Base-by-base conservation (phyloP, 208 protist genomes). In the Perkinsela sp. region DNA sequence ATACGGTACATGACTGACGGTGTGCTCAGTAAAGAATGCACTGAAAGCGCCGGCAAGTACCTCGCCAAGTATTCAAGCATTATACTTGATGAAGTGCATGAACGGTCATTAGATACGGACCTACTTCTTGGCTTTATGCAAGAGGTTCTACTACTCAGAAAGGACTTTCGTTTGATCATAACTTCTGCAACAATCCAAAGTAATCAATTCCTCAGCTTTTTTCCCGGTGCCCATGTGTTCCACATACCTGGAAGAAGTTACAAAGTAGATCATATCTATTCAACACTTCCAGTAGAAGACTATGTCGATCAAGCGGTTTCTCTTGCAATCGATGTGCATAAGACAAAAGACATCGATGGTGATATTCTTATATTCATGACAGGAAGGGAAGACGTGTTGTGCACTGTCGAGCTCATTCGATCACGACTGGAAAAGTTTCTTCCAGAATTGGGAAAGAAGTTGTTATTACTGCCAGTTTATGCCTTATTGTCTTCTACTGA, bases 311-410 rank as follows among this genome's bases (percentile, higher is more conserved):
- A 88, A 30, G 84, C 92, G 0, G 92, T 95, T 0, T 93, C 96
- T 70, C 92, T 94, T 68, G 93, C 85, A 28, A 74, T 95, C 1
- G 73, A 75, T 0, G 78, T 96, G 30, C 94, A 97, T 75, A 40
- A 92, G 0, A 73, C 74, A 1, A 85, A 84, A 73, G 85, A 79
- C 29, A 75, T 84, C 0, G 81, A 80, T 0, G 97, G 98, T 40
- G 97, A 99, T 78, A 97, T 99, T 66, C 86, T 99, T 30, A 85
- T 99, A 2, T 99, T 99, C 78, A 90, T 99, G 82, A 98, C 98
- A 1, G 97, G 98, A 29, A 94, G 98, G 80, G 96, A 99, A 68
- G 95, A 97, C 68, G 98, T 99, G 66, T 85, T 94, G 66, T 72
- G 73, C 0, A 87, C 81, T 2, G 94, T 90, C 72, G 29, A 76